A percentile compares a stretch with the other conserved stretches of the same genome.
Evolutionary conservation across 768 basidiomycete genomes (phyloP).

Genomic region (Trametes punicea): DNA sequence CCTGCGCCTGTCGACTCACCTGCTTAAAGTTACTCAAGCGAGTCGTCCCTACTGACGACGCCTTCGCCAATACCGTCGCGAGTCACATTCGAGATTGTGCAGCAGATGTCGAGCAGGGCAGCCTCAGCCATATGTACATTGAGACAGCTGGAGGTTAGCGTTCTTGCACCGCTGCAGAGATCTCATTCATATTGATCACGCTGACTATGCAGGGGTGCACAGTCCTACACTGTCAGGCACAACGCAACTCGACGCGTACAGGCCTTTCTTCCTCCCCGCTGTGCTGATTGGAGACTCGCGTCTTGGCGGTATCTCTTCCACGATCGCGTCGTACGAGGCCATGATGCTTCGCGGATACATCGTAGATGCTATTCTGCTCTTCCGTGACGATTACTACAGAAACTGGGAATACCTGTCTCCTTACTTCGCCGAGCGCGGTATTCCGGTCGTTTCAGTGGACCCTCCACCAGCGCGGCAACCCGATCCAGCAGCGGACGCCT

Average conservation of each 20-base stretch:
- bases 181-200: neutral
- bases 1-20: neutral
- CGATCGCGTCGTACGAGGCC: conserved; percentile 91
- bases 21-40: neutral
- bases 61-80: conserved; percentile 62
- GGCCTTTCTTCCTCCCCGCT: conserved; percentile 84
- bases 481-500: conserved; percentile 44
- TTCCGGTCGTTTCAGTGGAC: conserved; percentile 51
- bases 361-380: conserved; percentile 79
- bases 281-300: conserved; percentile 84
- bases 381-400: conserved; percentile 82
- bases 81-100: conserved; percentile 59
- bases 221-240: conserved; percentile 82
- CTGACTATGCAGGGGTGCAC: conserved; percentile 66
- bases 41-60: conserved; percentile 58
- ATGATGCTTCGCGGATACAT: conserved; percentile 87
- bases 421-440: conserved; percentile 75
- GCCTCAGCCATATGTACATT: conserved; percentile 64
- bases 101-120: conserved; percentile 14
- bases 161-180: too few species aligned
- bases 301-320: conserved; percentile 92
- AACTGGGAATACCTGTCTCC: conserved; percentile 79
- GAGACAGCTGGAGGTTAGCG: conserved; percentile 93
- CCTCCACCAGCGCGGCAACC: conserved; percentile 53
- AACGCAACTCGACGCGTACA: conserved; percentile 81